A percentile compares a stretch with the other conserved stretches of the same genome.
These are phyloP conservation scores for Ganoderma meredithae DNA, from an alignment of 1,284 basidiomycete genomes.

Conservation along the genomic window DNA sequence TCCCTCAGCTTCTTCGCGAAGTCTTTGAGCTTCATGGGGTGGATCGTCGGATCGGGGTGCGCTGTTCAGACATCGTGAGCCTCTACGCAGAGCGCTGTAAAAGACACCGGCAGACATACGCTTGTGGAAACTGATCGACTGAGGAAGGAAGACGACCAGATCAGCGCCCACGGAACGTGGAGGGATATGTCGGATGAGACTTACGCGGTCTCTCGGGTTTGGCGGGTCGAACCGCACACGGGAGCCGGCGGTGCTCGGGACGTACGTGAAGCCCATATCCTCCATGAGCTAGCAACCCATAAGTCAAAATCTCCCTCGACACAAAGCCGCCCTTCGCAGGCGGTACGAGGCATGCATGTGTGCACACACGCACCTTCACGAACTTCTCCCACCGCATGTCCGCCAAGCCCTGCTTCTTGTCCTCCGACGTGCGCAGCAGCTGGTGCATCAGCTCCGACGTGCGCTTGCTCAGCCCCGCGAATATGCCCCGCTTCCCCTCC, in stretches of 20 bases:
- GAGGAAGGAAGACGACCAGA: neutral
- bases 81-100: neutral
- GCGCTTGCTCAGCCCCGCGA: conserved; percentile 65
- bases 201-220: conserved; percentile 59
- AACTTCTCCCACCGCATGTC: conserved; percentile 81
- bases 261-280: conserved; percentile 78
- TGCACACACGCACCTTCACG: conserved; percentile 50
- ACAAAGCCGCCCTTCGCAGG: too few species aligned
- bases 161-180: neutral
- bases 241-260: conserved; percentile 79
- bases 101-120: conserved; percentile 52
- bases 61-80: conserved; percentile 49
- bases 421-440: conserved; percentile 62
- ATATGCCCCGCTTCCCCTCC: conserved; percentile 54
- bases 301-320: too few species aligned
- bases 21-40: conserved; percentile 56
- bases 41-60: conserved; percentile 73
- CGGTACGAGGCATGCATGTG: too few species aligned
- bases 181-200: conserved; percentile 33
- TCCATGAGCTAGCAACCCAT: conserved; percentile 85
- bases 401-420: conserved; percentile 60
- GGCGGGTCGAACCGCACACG: conserved; percentile 84
- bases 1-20: conserved; percentile 66
- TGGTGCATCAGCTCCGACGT: conserved; percentile 67
- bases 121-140: conserved; percentile 81